Evolutionary conservation across 495 filamentous ascomycete species (phyloP).

Genomic region (Rostrohypoxylon terebratum): DNA sequence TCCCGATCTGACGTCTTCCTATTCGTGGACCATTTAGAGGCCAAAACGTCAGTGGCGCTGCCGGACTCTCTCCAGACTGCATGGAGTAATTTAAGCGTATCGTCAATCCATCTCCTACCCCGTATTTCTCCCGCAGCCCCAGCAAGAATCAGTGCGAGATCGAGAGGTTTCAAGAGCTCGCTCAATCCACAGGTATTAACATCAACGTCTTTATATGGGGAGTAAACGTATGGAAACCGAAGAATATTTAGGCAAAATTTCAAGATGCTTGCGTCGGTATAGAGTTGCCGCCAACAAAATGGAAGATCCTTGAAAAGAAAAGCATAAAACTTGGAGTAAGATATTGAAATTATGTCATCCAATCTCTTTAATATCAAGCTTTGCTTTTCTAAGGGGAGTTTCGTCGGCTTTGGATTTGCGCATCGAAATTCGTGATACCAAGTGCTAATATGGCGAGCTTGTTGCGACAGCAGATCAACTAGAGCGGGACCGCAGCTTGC

Average conservation of each 20-base stretch:
- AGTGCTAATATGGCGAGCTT: conserved; percentile 46
- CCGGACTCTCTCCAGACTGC: conserved; percentile 38
- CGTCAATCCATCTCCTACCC: conserved; percentile 71
- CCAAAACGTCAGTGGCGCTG: background rate
- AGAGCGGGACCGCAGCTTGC: conserved; percentile 53
- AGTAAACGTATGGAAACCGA: conserved; percentile 48
- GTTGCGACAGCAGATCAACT: conserved; percentile 52
- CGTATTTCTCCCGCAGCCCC: conserved; percentile 68
- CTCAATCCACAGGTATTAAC: conserved; percentile 52
- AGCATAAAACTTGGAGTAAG: conserved; percentile 74
- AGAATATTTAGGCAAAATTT: conserved; percentile 63
- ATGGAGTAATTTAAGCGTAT: conserved; percentile 61
- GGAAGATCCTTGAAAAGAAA: conserved; percentile 82
- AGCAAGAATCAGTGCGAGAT: conserved; percentile 84
- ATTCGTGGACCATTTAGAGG: conserved; percentile 39
- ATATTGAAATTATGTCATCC: conserved; percentile 57
- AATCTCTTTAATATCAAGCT: conserved; percentile 49
- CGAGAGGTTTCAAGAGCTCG: conserved; percentile 72
- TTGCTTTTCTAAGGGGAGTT: conserved; percentile 13
- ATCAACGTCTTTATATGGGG: conserved; percentile 11
- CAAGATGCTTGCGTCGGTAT: conserved; percentile 79
- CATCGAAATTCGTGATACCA: conserved; percentile 30
- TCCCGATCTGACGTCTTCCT: conserved; percentile 38
- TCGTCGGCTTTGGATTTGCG: background rate
- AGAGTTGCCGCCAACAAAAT: conserved; percentile 78